Conservation (phyloP, 768 basidiomycete genomes). For the Suillus lakei region DNA sequence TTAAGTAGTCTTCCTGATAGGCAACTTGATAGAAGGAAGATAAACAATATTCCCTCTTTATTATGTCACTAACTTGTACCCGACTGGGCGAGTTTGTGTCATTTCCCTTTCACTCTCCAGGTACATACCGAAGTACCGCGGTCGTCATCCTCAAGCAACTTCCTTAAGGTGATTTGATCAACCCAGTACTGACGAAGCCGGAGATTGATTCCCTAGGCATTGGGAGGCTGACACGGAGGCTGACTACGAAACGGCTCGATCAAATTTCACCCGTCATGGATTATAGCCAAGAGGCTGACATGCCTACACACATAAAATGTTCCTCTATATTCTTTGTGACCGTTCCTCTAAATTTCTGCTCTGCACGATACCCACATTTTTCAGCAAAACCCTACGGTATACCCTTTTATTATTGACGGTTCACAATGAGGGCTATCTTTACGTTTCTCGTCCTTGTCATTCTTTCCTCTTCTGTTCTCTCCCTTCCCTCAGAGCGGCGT, state of each 20-base stretch:
- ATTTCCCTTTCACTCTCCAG: not conserved
- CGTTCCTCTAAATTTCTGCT: not conserved
- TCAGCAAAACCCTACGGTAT: not conserved
- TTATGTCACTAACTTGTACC: not conserved
- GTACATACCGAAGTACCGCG: no score
- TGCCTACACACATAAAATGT: not conserved
- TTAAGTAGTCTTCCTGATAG: not conserved
- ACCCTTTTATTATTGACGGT: not conserved
- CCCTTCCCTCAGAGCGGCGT: constrained; percentile 4
- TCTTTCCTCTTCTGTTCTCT: not conserved
- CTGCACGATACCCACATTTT: not conserved
- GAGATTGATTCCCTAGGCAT: not conserved
- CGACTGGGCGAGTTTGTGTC: not conserved
- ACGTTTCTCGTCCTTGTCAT: not conserved
- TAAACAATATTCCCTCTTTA: not conserved
- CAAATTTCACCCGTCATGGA: no score
- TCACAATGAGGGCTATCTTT: not conserved
- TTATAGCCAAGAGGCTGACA: no score
- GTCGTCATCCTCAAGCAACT: not conserved
- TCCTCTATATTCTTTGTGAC: not conserved
- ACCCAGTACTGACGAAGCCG: not conserved
- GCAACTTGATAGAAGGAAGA: not conserved
- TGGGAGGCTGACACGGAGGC: constrained; percentile 4
- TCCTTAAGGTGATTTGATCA: not conserved
- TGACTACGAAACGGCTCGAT: no score